A percentile compares a stretch with the other conserved stretches of the same genome.
Conservation (phyloP, 2,329 filamentous ascomycete species). For the Arthrinium puccinioides region DNA sequence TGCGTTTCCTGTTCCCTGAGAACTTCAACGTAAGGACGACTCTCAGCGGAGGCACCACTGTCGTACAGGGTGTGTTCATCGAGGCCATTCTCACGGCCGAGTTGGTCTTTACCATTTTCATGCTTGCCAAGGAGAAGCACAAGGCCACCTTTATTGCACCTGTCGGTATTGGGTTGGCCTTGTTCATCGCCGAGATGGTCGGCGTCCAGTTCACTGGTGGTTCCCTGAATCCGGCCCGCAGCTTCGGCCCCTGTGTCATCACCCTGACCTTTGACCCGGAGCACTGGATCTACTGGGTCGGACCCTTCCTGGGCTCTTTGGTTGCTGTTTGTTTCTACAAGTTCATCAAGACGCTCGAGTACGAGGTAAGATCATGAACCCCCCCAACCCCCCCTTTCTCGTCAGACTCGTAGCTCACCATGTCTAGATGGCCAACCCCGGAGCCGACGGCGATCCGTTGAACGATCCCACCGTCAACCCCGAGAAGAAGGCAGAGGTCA, state of each 20-base stretch:
- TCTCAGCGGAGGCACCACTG: constrained; percentile 33
- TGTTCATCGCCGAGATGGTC: constrained; percentile 44
- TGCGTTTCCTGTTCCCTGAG: constrained; percentile 35
- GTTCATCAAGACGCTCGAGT: constrained; percentile 33
- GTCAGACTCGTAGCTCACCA: constrained; percentile 1
- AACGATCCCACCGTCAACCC: constrained; percentile 37
- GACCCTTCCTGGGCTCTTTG: constrained; percentile 24
- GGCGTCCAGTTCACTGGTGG: constrained; percentile 42
- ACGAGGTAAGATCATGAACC: constrained; percentile 23
- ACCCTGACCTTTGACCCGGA: constrained; percentile 22
- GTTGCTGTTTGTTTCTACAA: constrained; percentile 29
- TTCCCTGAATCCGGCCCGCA: constrained; percentile 38
- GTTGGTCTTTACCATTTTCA: constrained; percentile 47
- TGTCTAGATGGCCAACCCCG: constrained; percentile 35
- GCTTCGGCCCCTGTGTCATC: constrained; percentile 38
- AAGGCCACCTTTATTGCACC: constrained; percentile 56
- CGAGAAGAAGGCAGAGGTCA: constrained; percentile 25
- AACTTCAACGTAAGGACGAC: constrained; percentile 38
- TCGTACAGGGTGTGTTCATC: constrained; percentile 45
- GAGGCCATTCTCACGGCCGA: constrained; percentile 48
- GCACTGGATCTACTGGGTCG: constrained; percentile 19
- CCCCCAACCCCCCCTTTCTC: background rate
- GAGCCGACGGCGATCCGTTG: constrained; percentile 33
- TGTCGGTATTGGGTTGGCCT: constrained; percentile 52
- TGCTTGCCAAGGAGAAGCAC: constrained; percentile 57